A percentile compares a stretch with the other conserved stretches of the same genome.
phyloP scores from a whole-genome alignment of 495 filamentous ascomycete genomes.

The Saxispiralis lemnorum region DNA sequence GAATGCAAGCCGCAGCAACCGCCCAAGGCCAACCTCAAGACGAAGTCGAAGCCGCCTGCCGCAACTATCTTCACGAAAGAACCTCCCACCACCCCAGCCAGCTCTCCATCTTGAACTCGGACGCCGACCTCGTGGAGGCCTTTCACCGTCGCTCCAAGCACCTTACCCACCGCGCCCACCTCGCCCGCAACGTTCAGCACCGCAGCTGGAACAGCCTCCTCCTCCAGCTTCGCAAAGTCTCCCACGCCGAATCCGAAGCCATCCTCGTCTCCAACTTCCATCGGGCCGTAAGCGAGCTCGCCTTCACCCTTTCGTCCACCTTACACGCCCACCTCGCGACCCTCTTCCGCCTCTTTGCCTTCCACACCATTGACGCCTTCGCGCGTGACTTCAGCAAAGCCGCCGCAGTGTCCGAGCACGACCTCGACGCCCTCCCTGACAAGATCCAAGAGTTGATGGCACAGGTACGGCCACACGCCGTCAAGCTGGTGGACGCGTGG shows the following conservation, averaged over 20 bases:
- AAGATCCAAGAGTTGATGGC: conserved; percentile 28
- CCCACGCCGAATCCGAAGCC: conserved; percentile 32
- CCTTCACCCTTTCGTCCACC: conserved; percentile 17
- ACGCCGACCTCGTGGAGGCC: conserved; percentile 25
- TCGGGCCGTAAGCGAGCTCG: conserved; percentile 15
- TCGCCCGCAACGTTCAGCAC: conserved; percentile 28
- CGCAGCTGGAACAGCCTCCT: conserved; percentile 31
- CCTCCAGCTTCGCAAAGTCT: conserved; percentile 30
- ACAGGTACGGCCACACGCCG: conserved; percentile 30
- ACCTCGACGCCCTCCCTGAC: conserved; percentile 23
- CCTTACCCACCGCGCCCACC: conserved; percentile 27
- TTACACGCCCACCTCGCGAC: conserved; percentile 19
- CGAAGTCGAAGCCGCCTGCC: conserved; percentile 18
- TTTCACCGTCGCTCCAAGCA: conserved; percentile 30
- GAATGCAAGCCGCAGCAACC: conserved; percentile 26
- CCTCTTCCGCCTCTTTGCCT: conserved; percentile 30
- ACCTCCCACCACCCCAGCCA: conserved; percentile 7
- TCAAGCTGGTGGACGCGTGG: conserved; percentile 32
- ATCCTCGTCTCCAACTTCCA: conserved; percentile 30
- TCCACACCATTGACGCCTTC: conserved; percentile 28
- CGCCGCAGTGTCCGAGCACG: conserved; percentile 22
- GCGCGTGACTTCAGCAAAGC: conserved; percentile 24
- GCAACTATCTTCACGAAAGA: conserved; percentile 16
- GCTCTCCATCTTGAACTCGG: conserved; percentile 13
- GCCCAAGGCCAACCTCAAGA: conserved; percentile 16